Base-by-base conservation (phyloP, 306 rosid genomes). In the Oxytropis ochrocephala region DNA sequence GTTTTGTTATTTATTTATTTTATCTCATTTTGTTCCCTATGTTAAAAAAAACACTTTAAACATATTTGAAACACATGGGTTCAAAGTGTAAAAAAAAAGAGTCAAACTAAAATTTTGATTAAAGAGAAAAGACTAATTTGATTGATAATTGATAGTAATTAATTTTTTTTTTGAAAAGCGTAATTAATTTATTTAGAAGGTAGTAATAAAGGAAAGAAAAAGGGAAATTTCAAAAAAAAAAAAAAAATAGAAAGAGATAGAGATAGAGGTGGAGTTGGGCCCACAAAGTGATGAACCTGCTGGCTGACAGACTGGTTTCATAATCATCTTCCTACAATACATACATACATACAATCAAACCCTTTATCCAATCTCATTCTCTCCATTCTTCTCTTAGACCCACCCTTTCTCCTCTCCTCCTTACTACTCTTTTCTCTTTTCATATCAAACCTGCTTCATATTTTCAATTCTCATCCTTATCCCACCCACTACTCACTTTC, bases 261-360 rank as follows among this genome's bases (percentile, higher is more conserved):
- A 10, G 32, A 57, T 44, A 16, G 82, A 14, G 71, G 30, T 47
- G 58, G 2, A 65, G 32, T 1, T 29, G 71, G 74, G 3, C 70
- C 82, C 70, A 78, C 74, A 11, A 72, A 83, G 84, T 68, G 81
- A 73, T 10, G 81, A 54, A 6, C 43, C 53, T 65, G 89, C 92
- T 84, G 92, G 85, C 89, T 46, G 35, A 61, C 86, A 85, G 88
- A 75, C 88, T 85, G 89, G 78, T 84, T 78, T 54, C 75, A 62
- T 33, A 61, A 39, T 35, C 47, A 59, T 17, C 49, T 18, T 38
- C 39, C 39, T 35, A 35, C 6, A 35, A 38, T 38, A 38, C 43
- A 38, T 38, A 38, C 42, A 38, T 8, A 58, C 67, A 39, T 6
- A 38, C 79, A 42, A 48, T 30, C 58, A 1, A 33, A 1, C 47